phyloP scores from a whole-genome alignment of 2,329 filamentous ascomycete species.

The Aspergillus candidus region DNA sequence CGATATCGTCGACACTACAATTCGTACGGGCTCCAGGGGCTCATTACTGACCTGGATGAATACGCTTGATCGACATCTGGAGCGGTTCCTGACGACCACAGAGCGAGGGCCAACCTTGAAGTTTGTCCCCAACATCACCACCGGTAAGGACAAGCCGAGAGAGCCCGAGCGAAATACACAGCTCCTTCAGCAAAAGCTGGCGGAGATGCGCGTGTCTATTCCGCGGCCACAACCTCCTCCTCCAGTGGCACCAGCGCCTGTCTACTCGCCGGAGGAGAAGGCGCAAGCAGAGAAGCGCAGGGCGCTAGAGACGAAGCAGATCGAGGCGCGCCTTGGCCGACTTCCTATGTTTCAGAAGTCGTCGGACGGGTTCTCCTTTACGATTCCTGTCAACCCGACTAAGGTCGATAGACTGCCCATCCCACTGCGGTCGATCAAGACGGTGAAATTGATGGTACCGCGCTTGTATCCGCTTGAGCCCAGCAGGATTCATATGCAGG shows the following conservation, averaged over 20 bases:
- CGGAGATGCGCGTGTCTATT: too few relatives aligned
- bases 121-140: constrained; percentile 55
- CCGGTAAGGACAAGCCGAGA: constrained; percentile 29
- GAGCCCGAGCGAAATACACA: constrained; percentile 2
- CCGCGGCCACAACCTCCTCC: background rate
- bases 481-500: constrained; percentile 60
- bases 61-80: constrained; percentile 65
- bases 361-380: constrained; percentile 63
- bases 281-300: constrained; percentile 57
- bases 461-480: constrained; percentile 65
- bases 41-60: constrained; percentile 64
- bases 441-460: constrained; percentile 64
- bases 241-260: constrained; percentile 36
- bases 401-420: constrained; percentile 56
- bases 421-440: constrained; percentile 56
- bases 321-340: constrained; percentile 68
- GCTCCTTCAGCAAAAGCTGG: too few relatives aligned
- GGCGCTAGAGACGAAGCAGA: constrained; percentile 61
- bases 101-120: constrained; percentile 68
- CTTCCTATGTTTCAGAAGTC: constrained; percentile 62
- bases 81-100: constrained; percentile 61
- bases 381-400: constrained; percentile 62
- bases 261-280: constrained; percentile 56
- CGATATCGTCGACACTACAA: constrained; percentile 50
- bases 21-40: constrained; percentile 34